These are phyloP conservation scores for Boletus mariae DNA, from an alignment of 1,284 basidiomycete species.

Conservation along the genomic window DNA sequence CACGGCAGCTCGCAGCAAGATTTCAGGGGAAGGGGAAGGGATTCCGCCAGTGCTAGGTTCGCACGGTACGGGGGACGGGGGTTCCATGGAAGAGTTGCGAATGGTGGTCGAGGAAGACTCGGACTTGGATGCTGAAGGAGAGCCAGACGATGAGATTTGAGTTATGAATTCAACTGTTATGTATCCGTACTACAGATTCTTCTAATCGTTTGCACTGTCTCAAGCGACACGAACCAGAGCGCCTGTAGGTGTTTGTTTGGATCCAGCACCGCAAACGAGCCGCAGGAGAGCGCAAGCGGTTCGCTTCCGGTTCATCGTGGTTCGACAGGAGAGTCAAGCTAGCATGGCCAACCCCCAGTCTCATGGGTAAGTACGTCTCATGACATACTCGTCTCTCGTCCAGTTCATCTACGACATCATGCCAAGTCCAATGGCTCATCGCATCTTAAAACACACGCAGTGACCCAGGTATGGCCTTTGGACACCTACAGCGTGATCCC, in stretches of 20 bases:
- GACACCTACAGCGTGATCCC: constrained; percentile 35
- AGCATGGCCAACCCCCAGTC: constrained; percentile 33
- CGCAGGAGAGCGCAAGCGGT: constrained; percentile 31
- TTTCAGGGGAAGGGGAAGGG: constrained; percentile 19
- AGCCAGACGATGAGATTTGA: constrained; percentile 37
- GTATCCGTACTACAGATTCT: constrained; percentile 21
- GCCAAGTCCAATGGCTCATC: constrained; percentile 16
- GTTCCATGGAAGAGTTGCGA: constrained; percentile 4
- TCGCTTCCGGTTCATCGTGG: constrained; percentile 35
- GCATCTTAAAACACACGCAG: constrained; percentile 15
- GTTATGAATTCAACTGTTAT: constrained; percentile 11
- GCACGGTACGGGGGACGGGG: not conserved
- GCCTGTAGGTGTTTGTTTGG: constrained; percentile 24
- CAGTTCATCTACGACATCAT: constrained; percentile 2
- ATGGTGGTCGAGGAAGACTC: constrained; percentile 28
- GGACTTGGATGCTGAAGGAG: constrained; percentile 39
- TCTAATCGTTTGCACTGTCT: constrained; percentile 14
- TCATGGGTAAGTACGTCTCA: constrained; percentile 33
- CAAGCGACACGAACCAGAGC: constrained; percentile 22
- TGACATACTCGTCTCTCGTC: not conserved
- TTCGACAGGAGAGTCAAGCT: constrained; percentile 24
- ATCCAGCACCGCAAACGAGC: constrained; percentile 29
- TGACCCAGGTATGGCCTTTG: constrained; percentile 32
- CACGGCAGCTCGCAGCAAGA: constrained; percentile 20
- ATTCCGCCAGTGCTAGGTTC: not conserved